Evolutionary conservation across 2,329 filamentous ascomycete genomes (phyloP).

Genomic region (Bipolaris gigantea): DNA sequence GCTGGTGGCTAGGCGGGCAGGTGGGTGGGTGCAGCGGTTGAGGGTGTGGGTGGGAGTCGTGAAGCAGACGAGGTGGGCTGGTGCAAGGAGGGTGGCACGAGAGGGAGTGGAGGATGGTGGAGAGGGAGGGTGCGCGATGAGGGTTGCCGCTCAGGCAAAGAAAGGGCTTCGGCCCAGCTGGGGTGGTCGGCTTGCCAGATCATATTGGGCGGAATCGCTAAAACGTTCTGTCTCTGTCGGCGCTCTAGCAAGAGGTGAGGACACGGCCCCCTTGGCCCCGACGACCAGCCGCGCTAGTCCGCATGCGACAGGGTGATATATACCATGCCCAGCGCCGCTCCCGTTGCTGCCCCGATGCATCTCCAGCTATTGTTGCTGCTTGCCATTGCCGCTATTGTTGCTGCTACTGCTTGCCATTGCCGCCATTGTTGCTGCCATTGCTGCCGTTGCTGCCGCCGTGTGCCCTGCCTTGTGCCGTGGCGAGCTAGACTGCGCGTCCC

Average conservation of each 20-base stretch:
- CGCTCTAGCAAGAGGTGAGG: conserved; percentile 13
- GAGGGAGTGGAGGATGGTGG: conserved; percentile 1
- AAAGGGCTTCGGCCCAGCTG: conserved; percentile 16
- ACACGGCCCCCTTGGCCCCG: conserved; percentile 7
- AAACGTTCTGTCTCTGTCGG: conserved; percentile 13
- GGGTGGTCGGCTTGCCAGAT: conserved; percentile 13
- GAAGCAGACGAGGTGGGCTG: conserved; percentile 5
- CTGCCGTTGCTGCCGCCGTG: neutral
- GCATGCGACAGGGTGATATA: neutral
- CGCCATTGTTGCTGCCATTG: neutral
- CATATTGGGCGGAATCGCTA: conserved; percentile 17
- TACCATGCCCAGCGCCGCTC: neutral
- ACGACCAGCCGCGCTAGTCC: conserved; percentile 1
- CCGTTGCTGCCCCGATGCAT: neutral
- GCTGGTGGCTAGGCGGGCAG: conserved; percentile 2
- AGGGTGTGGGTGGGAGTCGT: neutral
- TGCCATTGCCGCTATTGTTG: neutral
- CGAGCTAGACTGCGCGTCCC: conserved; percentile 16
- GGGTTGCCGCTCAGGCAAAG: conserved; percentile 11
- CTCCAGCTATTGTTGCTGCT: neutral
- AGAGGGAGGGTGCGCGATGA: conserved; percentile 8
- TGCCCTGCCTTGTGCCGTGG: conserved; percentile 2
- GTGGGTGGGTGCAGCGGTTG: neutral
- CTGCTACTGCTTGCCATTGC: neutral
- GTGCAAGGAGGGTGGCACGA: conserved; percentile 1